Base-by-base conservation (phyloP, 2,329 filamentous ascomycete species). In the Fusarium transvaalense region DNA sequence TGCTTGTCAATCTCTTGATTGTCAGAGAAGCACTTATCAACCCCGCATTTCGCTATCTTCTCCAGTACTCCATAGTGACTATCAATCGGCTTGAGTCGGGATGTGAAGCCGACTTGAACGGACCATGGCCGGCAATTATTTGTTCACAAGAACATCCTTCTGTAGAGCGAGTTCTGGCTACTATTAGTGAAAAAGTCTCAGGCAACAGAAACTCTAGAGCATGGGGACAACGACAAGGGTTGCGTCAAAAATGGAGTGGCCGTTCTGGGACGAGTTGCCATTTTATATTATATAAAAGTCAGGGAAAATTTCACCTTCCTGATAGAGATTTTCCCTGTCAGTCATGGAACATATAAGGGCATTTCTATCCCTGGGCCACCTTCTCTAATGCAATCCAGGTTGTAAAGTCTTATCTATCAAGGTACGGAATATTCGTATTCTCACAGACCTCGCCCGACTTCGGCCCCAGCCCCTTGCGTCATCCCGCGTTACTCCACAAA, bases 91-190 rank as follows among this genome's bases (percentile, higher is more conserved):
- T 58, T 34, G 48, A 29, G 25, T 64, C 61, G 61, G 60, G 31
- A 64, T 17, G 29, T 17, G 17, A 51, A 51, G 43, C 60, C 61
- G 61, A 39, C 13, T 13, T 32, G 17, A 10, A 46, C 43, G 29
- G 34, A 25, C 29, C 25, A 19, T 19, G 19, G 23, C 59, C 80
- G 89, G 89, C 83, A 12, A 10, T 45, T 38, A 9, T 48, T 62
- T 25, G 9, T 21, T 15, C 37, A n/a, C 14, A 19, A 34, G 13
- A 4, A 21, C 14, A 17, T 13, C 10, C 12, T 15, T 19, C 13
- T 15, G 6, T 8, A 12, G 17, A 17, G 15, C 14, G 5, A n/a
- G 21, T 25, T 27, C 23, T 25, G 6, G 6, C 23, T 25, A 25
- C 6, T 6, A 4, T 32, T 23, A 37, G 19, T 13, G 15, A 14